Percentiles rank a stretch among this genome's conserved stretches.
Evolutionary conservation across 2,329 filamentous ascomycete genomes (phyloP).

Genomic region (Colletotrichum truncatum): DNA sequence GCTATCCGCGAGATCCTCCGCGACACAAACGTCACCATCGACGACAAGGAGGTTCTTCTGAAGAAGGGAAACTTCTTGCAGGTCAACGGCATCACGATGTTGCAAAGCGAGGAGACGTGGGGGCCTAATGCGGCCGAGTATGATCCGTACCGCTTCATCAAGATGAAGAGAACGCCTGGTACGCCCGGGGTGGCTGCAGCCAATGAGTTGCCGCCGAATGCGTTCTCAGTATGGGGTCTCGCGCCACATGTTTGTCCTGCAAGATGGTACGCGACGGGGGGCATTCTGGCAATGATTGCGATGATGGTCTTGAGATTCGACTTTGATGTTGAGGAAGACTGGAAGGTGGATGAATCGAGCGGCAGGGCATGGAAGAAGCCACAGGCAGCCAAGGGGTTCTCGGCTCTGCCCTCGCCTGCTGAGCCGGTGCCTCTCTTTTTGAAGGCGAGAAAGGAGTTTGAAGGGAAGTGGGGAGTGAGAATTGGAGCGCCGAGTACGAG

Average conservation of each 20-base stretch:
- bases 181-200: not conserved
- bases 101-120: slow-evolving; percentile 32
- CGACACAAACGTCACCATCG: slow-evolving; percentile 38
- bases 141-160: slow-evolving; percentile 39
- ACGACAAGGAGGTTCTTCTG: slow-evolving; percentile 45
- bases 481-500: not conserved
- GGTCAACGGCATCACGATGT: slow-evolving; percentile 39
- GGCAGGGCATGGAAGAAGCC: not conserved
- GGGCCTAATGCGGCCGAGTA: slow-evolving; percentile 38
- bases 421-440: not conserved
- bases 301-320: slow-evolving; percentile 8
- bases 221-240: slow-evolving; percentile 4
- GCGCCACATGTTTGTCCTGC: slow-evolving; percentile 12
- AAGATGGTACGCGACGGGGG: slow-evolving; percentile 13
- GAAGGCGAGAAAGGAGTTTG: not conserved
- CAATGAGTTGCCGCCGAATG: slow-evolving; percentile 1
- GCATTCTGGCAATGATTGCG: slow-evolving; percentile 5
- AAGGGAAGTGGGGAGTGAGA: not conserved
- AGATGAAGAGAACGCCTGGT: not conserved
- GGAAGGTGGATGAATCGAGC: not conserved
- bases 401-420: not conserved
- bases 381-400: not conserved
- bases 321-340: not conserved
- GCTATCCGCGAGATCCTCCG: slow-evolving; percentile 41
- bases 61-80: slow-evolving; percentile 44